Evolutionary conservation across 306 rosid species (phyloP).

Genomic region (Fragaria ananassa): DNA sequence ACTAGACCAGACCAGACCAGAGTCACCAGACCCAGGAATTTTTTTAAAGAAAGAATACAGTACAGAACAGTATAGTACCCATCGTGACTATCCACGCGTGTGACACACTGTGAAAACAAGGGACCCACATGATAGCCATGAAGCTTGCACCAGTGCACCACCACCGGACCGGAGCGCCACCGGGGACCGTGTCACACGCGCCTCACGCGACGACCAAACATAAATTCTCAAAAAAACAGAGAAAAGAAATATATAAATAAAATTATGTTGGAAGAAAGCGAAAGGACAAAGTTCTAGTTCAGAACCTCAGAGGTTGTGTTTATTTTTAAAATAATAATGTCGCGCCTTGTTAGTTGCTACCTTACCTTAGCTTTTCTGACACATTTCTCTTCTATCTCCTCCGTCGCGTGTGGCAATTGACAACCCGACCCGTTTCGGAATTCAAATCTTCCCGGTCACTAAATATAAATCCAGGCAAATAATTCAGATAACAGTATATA

Average conservation of each 20-base stretch:
- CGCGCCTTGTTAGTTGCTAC: neutral
- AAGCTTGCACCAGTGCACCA: constrained; percentile 1
- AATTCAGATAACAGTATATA: no score
- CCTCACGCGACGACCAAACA: constrained; percentile 24
- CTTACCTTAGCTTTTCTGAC: neutral
- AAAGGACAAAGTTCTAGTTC: neutral
- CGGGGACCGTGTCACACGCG: constrained; percentile 30
- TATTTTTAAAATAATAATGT: neutral
- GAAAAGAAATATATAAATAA: neutral
- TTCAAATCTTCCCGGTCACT: neutral
- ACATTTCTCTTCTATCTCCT: neutral
- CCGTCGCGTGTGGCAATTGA: neutral
- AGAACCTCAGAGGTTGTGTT: constrained; percentile 30
- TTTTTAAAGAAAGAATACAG: neutral
- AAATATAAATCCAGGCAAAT: neutral
- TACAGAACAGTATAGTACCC: no score
- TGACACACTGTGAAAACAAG: neutral
- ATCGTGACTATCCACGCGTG: neutral
- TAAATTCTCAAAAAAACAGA: neutral
- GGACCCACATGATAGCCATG: constrained; percentile 11
- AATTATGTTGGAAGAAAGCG: neutral
- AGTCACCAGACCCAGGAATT: neutral
- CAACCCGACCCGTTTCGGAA: neutral
- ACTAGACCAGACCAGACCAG: constrained; percentile 1
- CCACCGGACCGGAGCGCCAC: neutral